Evolutionary conservation across 2,329 filamentous ascomycete species (phyloP).

Genomic region (Neonectria ditissima): DNA sequence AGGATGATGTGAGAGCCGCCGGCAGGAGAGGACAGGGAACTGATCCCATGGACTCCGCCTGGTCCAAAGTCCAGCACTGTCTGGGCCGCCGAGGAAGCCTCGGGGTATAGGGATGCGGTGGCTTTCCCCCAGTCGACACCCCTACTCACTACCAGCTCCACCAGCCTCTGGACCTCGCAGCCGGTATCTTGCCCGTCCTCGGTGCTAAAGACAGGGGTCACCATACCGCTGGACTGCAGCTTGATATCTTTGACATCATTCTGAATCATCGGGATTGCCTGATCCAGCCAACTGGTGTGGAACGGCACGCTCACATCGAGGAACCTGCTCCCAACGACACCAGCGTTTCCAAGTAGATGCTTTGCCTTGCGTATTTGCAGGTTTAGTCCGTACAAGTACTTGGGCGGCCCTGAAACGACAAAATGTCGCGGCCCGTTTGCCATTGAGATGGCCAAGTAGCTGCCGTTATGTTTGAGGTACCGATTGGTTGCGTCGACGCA

Average conservation of each 20-base stretch:
- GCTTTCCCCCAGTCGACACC: conserved; percentile 19
- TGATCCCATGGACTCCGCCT: conserved; percentile 22
- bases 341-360: neutral
- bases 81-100: neutral
- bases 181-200: conserved; percentile 14
- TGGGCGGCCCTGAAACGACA: conserved; percentile 24
- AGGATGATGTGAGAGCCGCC: conserved; percentile 7
- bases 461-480: conserved; percentile 13
- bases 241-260: conserved; percentile 13
- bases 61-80: conserved; percentile 22
- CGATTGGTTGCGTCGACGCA: conserved; percentile 19
- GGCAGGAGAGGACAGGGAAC: conserved; percentile 3
- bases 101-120: neutral
- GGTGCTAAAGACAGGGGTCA: conserved; percentile 17
- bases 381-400: conserved; percentile 23
- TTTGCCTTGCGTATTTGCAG: conserved; percentile 25
- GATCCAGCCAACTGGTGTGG: conserved; percentile 17
- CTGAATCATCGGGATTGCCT: conserved; percentile 19
- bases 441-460: conserved; percentile 13
- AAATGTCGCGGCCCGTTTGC: conserved; percentile 18
- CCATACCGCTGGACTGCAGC: neutral
- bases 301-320: conserved; percentile 27
- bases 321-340: conserved; percentile 12
- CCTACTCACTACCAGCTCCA: conserved; percentile 16
- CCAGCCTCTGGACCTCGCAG: conserved; percentile 1